These are phyloP conservation scores for Podila horticola DNA, from an alignment of 192 early-diverging fungal species.

Conservation along the genomic window DNA sequence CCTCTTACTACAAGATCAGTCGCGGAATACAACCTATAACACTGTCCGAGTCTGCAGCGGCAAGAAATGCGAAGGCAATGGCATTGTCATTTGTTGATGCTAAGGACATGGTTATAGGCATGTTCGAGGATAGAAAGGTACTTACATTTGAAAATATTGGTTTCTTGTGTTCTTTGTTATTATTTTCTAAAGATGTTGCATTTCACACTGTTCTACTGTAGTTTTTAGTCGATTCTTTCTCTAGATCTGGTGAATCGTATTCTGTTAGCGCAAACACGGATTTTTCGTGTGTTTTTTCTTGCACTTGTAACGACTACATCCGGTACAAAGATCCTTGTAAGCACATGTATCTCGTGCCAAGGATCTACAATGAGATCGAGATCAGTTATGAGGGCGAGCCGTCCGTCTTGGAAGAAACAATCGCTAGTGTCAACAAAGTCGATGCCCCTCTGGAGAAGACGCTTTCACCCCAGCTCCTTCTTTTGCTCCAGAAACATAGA, in stretches of 20 bases:
- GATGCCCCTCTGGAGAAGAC: too few relatives aligned
- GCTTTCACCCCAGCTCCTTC: too few relatives aligned
- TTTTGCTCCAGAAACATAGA: too few relatives aligned
- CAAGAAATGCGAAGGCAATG: slow-evolving; percentile 14
- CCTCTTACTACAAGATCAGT: slow-evolving; percentile 7
- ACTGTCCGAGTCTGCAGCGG: slow-evolving; percentile 10
- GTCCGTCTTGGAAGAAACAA: background rate
- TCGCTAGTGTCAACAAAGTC: background rate
- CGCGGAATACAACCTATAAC: slow-evolving; percentile 9
- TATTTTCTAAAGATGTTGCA: background rate
- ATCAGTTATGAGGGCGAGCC: slow-evolving; percentile 1
- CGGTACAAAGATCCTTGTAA: slow-evolving; percentile 13
- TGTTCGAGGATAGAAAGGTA: slow-evolving; percentile 13
- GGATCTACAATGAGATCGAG: slow-evolving; percentile 12
- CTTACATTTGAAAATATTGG: background rate
- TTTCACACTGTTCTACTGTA: slow-evolving; percentile 1
- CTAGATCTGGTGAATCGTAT: slow-evolving; percentile 1
- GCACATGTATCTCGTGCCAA: slow-evolving; percentile 16
- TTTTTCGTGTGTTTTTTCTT: slow-evolving; percentile 4
- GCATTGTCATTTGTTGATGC: slow-evolving; percentile 1
- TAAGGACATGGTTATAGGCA: slow-evolving; percentile 5
- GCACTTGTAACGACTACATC: slow-evolving; percentile 15
- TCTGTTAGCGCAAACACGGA: slow-evolving; percentile 9
- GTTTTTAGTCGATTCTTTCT: slow-evolving; percentile 27
- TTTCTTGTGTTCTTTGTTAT: background rate